Base-by-base conservation (phyloP, 176 grass and related monocot species). In the Saccharum spontaneum region DNA sequence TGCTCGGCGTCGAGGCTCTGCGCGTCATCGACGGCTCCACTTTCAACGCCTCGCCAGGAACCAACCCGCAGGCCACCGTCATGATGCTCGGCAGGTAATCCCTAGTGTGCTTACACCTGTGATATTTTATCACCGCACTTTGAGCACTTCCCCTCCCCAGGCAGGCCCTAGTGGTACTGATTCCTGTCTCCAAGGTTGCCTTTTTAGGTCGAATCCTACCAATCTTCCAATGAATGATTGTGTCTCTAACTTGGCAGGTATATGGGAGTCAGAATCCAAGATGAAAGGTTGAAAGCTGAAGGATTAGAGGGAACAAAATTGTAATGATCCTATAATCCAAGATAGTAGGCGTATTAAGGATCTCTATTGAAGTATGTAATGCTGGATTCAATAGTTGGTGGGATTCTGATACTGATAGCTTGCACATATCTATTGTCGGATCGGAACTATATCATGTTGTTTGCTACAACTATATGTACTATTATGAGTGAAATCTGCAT, bases 1-100 rank as follows among this genome's bases (percentile, higher is more conserved):
- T 97, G 67, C 84, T 88, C 45, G 92, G 95, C 63, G 68, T 87
- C 16, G 90, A 81, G 18, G 86, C 87, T 12, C 90, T 97, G 64
- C 87, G 94, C 30, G 90, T 97, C 80, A 87, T 97, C 73, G 94
- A 97, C 71, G 89, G 94, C 55, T 97, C 94, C 64, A 94, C 89
- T 7, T 97, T 97, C 84, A 87, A 88, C 8, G 62, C 85, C 81
- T 97, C 94, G 68, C 94, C 94, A 9, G 94, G 94, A 61, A 97
- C 94, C 60, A 97, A 97, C 66, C 91, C 94, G 60, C 94, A 97
- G 78, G 94, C 94, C 72, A 94, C 94, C 50, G 92, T 97, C 65
- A 88, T 97, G 94, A 97, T 94, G 94, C 94, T 97, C 37, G 94
- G 94, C 38, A 97, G 94, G 94, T 97, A 92, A 70, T 61, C 50